Evolutionary conservation across 139 green algal genomes (phyloP).

Genomic region (Volvox reticuliferus): DNA sequence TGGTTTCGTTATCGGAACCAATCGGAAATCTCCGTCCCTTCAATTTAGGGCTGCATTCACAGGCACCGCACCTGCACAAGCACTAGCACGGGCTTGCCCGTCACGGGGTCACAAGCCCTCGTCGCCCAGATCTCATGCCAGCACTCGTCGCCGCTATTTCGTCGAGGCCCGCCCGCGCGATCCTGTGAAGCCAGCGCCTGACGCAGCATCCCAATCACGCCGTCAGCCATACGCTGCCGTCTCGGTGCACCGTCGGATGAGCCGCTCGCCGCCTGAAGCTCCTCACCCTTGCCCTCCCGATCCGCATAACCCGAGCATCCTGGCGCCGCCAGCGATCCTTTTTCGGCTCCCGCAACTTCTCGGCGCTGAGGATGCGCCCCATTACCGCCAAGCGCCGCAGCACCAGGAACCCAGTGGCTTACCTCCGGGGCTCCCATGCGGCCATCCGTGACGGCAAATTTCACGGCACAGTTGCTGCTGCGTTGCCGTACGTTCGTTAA

Average conservation of each 20-base stretch:
- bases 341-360: no score
- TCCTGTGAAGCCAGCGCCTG: slow-evolving; percentile 5
- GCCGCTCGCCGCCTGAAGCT: not conserved
- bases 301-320: no score
- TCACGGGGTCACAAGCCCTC: not conserved
- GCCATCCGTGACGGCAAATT: not conserved
- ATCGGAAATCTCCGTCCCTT: no score
- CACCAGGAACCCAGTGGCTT: no score
- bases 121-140: slow-evolving; percentile 38
- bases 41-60: no score
- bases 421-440: not conserved
- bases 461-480: not conserved
- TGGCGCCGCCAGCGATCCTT: no score
- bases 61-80: not conserved
- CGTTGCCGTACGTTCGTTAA: not conserved
- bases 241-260: not conserved
- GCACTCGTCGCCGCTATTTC: slow-evolving; percentile 17
- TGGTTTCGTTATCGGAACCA: no score
- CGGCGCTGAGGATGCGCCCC: no score
- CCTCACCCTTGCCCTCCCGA: not conserved
- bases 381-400: no score
- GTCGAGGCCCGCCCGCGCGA: not conserved
- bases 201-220: not conserved
- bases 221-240: not conserved
- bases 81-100: not conserved